Conservation (phyloP, 441 rosid genomes). For the Arabidopsis hybrid region DNA sequence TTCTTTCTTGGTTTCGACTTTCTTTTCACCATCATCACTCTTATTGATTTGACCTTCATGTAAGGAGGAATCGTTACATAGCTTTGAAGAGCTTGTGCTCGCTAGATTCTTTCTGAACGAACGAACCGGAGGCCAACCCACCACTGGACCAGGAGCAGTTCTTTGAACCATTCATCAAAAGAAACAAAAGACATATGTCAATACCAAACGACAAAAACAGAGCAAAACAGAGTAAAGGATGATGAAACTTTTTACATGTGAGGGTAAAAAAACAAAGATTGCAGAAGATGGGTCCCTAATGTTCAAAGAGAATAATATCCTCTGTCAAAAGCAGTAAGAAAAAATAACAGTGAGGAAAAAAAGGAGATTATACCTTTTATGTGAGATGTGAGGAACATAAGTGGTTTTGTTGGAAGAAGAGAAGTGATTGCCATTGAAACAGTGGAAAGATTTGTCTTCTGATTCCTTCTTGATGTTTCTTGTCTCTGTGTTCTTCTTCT, state of each 20-base stretch:
- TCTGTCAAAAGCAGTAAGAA: slow-evolving; percentile 36
- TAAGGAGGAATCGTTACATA: slow-evolving; percentile 49
- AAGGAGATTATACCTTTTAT: slow-evolving; percentile 64
- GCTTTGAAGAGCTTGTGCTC: slow-evolving; percentile 68
- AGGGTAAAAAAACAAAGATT: not conserved
- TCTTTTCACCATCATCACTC: slow-evolving; percentile 34
- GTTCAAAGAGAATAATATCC: slow-evolving; percentile 56
- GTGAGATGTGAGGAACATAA: slow-evolving; percentile 58
- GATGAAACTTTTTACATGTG: not conserved
- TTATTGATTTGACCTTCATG: slow-evolving; percentile 17
- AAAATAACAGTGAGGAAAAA: slow-evolving; percentile 1
- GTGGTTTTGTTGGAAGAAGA: slow-evolving; percentile 16
- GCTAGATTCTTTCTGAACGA: slow-evolving; percentile 86
- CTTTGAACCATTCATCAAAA: slow-evolving; percentile 47
- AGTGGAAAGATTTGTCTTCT: slow-evolving; percentile 54
- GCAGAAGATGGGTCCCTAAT: slow-evolving; percentile 21
- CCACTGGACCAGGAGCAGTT: slow-evolving; percentile 91
- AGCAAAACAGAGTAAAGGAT: slow-evolving; percentile 11
- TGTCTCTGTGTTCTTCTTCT: slow-evolving; percentile 13
- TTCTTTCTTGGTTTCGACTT: slow-evolving; percentile 54
- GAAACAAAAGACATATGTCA: slow-evolving; percentile 8
- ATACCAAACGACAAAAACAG: slow-evolving; percentile 25
- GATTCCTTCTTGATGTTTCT: slow-evolving; percentile 39
- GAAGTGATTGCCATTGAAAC: slow-evolving; percentile 47
- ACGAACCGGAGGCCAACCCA: slow-evolving; percentile 98